These are phyloP conservation scores for Skeletonema tropicum DNA, from an alignment of 108 stramenopile species.

Conservation along the genomic window DNA sequence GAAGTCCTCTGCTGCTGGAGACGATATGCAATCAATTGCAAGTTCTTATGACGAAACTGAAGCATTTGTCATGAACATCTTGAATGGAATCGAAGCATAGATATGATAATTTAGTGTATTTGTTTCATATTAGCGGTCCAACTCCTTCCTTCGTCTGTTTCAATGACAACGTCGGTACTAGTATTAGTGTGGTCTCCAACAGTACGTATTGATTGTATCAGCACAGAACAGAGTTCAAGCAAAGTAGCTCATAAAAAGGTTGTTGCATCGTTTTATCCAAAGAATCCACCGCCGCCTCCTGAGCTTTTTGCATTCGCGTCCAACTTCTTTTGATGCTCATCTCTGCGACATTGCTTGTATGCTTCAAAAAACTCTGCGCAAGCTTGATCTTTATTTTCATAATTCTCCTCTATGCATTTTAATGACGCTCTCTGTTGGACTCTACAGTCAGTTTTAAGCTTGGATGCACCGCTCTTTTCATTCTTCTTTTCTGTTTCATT, in stretches of 20 bases:
- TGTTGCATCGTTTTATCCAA: neutral
- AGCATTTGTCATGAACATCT: constrained; percentile 36
- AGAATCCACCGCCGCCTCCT: constrained; percentile 4
- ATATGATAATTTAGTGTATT: constrained; percentile 1
- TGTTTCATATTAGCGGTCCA: neutral
- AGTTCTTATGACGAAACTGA: constrained; percentile 33
- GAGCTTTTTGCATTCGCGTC: constrained; percentile 50
- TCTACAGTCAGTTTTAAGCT: constrained; percentile 72
- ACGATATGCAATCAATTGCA: constrained; percentile 8
- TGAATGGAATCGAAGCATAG: constrained; percentile 24
- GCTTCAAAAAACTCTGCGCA: constrained; percentile 77
- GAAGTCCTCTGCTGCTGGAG: neutral
- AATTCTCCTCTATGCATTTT: constrained; percentile 80
- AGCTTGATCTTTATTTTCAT: constrained; percentile 58
- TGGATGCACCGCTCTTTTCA: constrained; percentile 37
- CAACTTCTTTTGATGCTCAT: constrained; percentile 72
- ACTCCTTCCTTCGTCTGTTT: neutral
- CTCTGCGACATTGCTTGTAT: constrained; percentile 75
- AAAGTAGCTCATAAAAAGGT: neutral
- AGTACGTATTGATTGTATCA: neutral
- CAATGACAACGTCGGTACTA: neutral
- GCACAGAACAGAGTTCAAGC: neutral
- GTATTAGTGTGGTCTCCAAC: neutral
- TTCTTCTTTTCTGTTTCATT: neutral
- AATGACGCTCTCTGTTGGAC: constrained; percentile 67